Conservation (phyloP, 169 alveolate genomes). For the Cytauxzoon felis region DNA sequence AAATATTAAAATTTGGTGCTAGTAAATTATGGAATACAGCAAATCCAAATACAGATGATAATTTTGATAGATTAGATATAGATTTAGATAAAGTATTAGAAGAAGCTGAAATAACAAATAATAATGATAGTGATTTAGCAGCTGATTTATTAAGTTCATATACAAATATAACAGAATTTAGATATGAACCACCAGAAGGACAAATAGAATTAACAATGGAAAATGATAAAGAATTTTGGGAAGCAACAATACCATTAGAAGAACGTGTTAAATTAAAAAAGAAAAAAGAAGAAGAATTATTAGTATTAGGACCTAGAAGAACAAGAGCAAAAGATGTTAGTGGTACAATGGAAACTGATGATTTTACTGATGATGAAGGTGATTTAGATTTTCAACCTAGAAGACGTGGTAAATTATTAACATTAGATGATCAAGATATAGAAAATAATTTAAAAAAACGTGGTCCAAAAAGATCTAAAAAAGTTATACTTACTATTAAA, state of each 20-base stretch:
- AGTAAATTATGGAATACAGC: slow-evolving; percentile 81
- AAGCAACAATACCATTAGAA: slow-evolving; percentile 81
- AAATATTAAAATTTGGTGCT: slow-evolving; percentile 86
- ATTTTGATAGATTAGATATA: slow-evolving; percentile 69
- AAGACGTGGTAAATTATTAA: slow-evolving; percentile 13
- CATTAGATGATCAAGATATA: slow-evolving; percentile 11
- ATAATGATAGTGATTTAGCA: slow-evolving; percentile 78
- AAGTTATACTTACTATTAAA: slow-evolving; percentile 67
- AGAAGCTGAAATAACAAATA: slow-evolving; percentile 82
- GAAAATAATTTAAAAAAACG: slow-evolving; percentile 47
- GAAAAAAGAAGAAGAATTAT: slow-evolving; percentile 73
- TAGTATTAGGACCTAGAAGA: slow-evolving; percentile 84
- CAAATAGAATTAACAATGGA: slow-evolving; percentile 62
- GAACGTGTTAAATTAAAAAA: slow-evolving; percentile 79
- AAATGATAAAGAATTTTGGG: slow-evolving; percentile 88
- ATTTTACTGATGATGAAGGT: slow-evolving; percentile 60
- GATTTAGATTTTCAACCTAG: slow-evolving; percentile 64
- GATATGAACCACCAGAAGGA: slow-evolving; percentile 85
- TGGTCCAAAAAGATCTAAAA: slow-evolving; percentile 65
- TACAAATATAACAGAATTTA: slow-evolving; percentile 84
- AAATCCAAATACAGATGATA: slow-evolving; percentile 16
- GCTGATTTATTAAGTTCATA: slow-evolving; percentile 83
- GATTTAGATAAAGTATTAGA: slow-evolving; percentile 84
- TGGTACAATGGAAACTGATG: slow-evolving; percentile 54
- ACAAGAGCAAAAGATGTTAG: slow-evolving; percentile 72